Evolutionary conservation across 2,329 filamentous ascomycete species (phyloP), one percentile per base, ranked within the genome.

Genomic region (Bipolaris bicolor): DNA sequence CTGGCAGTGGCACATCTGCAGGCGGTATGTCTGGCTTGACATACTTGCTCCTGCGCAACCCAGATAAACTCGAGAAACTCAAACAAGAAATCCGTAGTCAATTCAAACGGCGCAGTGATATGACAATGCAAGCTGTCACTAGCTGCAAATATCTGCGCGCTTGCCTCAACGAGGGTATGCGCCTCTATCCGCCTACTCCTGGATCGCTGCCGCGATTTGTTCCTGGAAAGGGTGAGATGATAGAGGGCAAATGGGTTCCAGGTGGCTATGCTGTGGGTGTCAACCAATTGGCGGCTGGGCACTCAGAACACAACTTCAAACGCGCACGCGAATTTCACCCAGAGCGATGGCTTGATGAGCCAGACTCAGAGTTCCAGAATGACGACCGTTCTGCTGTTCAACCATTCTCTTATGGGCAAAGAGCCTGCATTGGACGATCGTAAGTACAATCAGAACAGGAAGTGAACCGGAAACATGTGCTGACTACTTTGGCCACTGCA

Each of bases 1-100:
- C 72, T 0, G 76, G 76, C 15, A 75, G 70, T 3, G 76, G 77
- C 36, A 76, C 74, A 2, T 46, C 57, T 3, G 59, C 59, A 2
- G 55, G 48, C 7, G 55, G 44, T 1, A 52, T 62, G 43, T 52
- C 48, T 26, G 59, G 59, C 10, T 6, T 55, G 3, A 51, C 52
- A 2, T 62, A 57, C 11, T 33, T 57, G 7, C 40, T 62, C 3
- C 55, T 63, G 10, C 48, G 48, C 4, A 58, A 62, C 22, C 61
- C 61, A 22, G 52, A 49, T 3, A 55, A 39, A 16, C 47, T 61
- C 10, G 34, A 60, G 15, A 65, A 60, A 37, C 51, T 67, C 31
- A 46, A 43, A 39, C 44, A 31, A 2, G 65, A 67, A 34, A 54
- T 66, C 13, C 55, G 64, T 9, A 5, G 29, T 3, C 5, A 48